A percentile compares a stretch with the other conserved stretches of the same genome.
phyloP scores from a whole-genome alignment of 345 rosid species.

The Eucalyptus albens region DNA sequence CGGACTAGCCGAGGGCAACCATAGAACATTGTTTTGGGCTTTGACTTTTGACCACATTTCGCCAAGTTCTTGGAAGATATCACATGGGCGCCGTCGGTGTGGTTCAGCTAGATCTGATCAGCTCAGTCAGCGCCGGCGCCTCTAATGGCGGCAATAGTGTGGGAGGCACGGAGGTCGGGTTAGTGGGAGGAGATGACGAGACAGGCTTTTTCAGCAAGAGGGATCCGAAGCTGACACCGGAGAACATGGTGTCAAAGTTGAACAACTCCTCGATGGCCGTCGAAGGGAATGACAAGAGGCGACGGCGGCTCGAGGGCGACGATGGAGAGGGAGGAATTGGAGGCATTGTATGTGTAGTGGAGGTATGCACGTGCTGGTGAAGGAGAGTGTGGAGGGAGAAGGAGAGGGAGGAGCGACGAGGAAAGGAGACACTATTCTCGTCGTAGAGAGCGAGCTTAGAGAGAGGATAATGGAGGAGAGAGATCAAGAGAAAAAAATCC shows the following conservation, averaged over 20 bases:
- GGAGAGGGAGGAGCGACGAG: too few species aligned
- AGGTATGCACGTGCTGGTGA: neutral
- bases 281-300: neutral
- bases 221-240: neutral
- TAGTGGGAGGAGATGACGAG: neutral
- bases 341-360: neutral
- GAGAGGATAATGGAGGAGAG: neutral
- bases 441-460: too few species aligned
- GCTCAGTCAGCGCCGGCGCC: neutral
- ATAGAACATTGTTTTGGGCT: too few species aligned
- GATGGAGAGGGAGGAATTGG: neutral
- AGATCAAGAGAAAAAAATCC: neutral
- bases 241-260: neutral
- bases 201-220: neutral
- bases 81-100: too few species aligned
- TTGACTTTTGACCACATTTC: too few species aligned
- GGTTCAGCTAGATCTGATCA: neutral
- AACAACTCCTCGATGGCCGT: too few species aligned
- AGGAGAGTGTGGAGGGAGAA: too few species aligned
- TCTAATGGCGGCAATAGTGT: neutral
- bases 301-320: neutral
- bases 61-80: too few species aligned
- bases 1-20: too few species aligned
- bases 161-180: neutral
- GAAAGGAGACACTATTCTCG: too few species aligned